Percentiles rank a stretch among this genome's conserved stretches.
Conservation (phyloP, 2,329 filamentous ascomycete species). For the Calonectria multiphialidica region DNA sequence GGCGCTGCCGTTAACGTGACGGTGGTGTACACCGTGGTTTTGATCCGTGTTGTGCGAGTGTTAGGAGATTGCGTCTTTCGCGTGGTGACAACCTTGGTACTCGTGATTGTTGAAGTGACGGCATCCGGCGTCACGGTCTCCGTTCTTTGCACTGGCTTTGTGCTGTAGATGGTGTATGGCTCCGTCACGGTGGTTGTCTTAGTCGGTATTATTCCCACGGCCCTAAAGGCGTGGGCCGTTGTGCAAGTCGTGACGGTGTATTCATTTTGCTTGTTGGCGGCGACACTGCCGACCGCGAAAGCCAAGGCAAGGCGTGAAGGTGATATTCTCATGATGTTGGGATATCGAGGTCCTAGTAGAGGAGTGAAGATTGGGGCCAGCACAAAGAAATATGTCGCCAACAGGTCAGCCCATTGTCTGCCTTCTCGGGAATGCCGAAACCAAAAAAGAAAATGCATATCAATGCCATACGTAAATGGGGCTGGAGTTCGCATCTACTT, state of each 20-base stretch:
- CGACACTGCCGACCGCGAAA: neutral
- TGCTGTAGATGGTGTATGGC: neutral
- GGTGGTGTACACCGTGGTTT: neutral
- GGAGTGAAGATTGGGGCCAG: neutral
- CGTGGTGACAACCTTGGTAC: neutral
- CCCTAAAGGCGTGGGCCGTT: neutral
- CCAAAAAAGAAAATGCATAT: neutral
- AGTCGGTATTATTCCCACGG: neutral
- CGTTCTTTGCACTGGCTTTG: neutral
- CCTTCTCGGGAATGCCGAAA: neutral
- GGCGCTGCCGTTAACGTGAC: neutral
- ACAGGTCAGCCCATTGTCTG: neutral
- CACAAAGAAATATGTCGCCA: neutral
- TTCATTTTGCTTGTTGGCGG: neutral
- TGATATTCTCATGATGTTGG: neutral
- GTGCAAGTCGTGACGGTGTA: neutral
- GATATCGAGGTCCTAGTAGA: neutral
- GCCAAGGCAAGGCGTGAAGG: neutral
- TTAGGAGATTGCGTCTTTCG: neutral
- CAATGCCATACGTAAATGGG: neutral
- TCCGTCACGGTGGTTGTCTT: neutral
- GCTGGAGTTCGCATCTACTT: neutral
- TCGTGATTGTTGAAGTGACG: neutral
- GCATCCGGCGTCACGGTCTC: neutral
- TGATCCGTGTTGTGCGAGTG: neutral